Percentiles rank a stretch among this genome's conserved stretches.
These are phyloP conservation scores for Candida sakaeoensis DNA, from an alignment of 805 yeast genomes.

Conservation along the genomic window DNA sequence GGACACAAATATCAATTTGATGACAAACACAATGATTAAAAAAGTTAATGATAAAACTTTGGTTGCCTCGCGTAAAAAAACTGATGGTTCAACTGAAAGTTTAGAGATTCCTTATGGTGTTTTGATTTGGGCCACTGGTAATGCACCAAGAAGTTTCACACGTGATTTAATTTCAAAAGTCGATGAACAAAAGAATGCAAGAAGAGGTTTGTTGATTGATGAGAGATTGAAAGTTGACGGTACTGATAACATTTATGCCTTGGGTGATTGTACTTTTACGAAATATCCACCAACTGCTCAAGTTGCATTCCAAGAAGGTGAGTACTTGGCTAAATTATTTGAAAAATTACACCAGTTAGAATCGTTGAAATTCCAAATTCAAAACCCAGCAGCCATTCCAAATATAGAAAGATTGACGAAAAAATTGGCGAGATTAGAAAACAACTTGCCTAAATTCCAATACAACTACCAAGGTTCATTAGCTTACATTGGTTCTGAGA, in stretches of 20 bases:
- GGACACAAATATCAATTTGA: constrained; percentile 63
- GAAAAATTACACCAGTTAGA: constrained; percentile 62
- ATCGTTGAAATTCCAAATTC: constrained; percentile 45
- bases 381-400: constrained; percentile 37
- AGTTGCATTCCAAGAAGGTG: constrained; percentile 94
- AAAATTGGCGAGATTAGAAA: constrained; percentile 42
- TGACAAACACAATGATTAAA: constrained; percentile 84
- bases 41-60: constrained; percentile 71
- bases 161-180: constrained; percentile 62
- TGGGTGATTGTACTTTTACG: constrained; percentile 93
- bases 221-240: constrained; percentile 83
- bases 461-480: constrained; percentile 90
- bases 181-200: constrained; percentile 75
- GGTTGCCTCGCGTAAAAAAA: constrained; percentile 62
- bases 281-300: constrained; percentile 95
- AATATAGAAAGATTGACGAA: constrained; percentile 43
- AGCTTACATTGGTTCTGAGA: constrained; percentile 90
- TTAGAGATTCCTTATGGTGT: constrained; percentile 82
- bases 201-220: constrained; percentile 86
- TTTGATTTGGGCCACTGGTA: constrained; percentile 97
- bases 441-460: constrained; percentile 57
- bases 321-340: constrained; percentile 70
- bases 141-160: constrained; percentile 78
- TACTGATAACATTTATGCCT: constrained; percentile 74
- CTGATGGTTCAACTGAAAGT: constrained; percentile 60